phyloP scores from a whole-genome alignment of 345 rosid genomes.

The Eucalyptus rudis region DNA sequence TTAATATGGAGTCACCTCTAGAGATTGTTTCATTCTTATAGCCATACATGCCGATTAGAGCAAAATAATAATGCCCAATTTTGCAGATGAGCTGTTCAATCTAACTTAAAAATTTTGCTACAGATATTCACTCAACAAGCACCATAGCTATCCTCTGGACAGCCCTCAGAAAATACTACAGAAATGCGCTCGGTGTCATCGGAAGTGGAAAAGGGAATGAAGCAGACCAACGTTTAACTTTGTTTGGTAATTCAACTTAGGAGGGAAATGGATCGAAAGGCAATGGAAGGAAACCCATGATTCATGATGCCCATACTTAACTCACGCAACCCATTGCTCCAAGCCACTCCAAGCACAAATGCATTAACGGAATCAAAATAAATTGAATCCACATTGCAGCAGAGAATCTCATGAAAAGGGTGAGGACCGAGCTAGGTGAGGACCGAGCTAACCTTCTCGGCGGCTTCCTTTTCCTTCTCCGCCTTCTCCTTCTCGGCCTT shows the following conservation, averaged over 20 bases:
- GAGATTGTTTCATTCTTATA: not conserved
- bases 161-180: not conserved
- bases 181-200: not conserved
- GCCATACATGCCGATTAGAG: not conserved
- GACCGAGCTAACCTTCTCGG: slow-evolving; percentile 28
- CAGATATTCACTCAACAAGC: not conserved
- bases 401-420: not conserved
- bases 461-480: slow-evolving; percentile 22
- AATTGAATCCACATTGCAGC: not conserved
- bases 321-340: not conserved
- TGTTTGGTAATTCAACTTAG: not conserved
- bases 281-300: not conserved
- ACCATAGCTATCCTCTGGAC: not conserved
- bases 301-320: not conserved
- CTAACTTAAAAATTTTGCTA: not conserved
- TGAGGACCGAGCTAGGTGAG: no score
- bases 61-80: not conserved
- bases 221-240: not conserved
- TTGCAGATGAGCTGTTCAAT: not conserved
- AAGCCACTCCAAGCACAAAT: not conserved
- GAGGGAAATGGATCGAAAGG: not conserved
- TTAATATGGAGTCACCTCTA: not conserved
- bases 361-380: not conserved
- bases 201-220: not conserved
- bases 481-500: slow-evolving; percentile 47